Evolutionary conservation across 352 stramenopile genomes (phyloP).

Genomic region (Globisporangium parvum): DNA sequence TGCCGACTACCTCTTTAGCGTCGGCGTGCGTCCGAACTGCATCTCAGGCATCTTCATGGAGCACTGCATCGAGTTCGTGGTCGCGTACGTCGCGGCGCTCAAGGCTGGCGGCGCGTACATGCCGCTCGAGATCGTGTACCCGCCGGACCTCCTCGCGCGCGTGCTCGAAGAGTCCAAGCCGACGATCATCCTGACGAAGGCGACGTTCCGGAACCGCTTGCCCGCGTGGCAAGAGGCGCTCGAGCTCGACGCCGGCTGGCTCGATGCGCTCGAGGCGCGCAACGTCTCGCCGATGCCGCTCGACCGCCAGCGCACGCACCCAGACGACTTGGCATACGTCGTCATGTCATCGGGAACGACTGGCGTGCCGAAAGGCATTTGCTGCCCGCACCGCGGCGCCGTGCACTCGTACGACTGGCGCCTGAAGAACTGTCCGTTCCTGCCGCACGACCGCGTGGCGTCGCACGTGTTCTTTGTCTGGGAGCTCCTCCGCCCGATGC

Average conservation of each 20-base stretch:
- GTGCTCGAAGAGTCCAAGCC: conserved; percentile 88
- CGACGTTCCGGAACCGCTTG: conserved; percentile 51
- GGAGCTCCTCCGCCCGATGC: conserved; percentile 89
- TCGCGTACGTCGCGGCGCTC: conserved; percentile 87
- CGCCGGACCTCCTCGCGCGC: conserved; percentile 81
- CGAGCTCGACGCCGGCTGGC: conserved; percentile 60
- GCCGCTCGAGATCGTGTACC: conserved; percentile 87
- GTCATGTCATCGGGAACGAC: conserved; percentile 93
- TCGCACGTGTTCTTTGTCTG: conserved; percentile 95
- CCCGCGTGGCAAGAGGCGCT: conserved; percentile 63
- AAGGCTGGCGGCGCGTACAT: conserved; percentile 91
- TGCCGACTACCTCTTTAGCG: conserved; percentile 55
- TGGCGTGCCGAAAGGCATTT: conserved; percentile 91
- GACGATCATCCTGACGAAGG: conserved; percentile 85
- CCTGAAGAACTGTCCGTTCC: conserved; percentile 62
- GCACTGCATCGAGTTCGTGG: conserved; percentile 88
- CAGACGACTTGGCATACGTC: conserved; percentile 89
- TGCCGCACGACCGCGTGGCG: conserved; percentile 76
- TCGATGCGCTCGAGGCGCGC: conserved; percentile 19
- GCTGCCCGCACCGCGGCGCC: conserved; percentile 88
- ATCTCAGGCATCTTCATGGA: conserved; percentile 89
- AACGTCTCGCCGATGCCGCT: conserved; percentile 40
- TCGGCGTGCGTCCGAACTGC: conserved; percentile 56
- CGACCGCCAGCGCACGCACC: conserved; percentile 55
- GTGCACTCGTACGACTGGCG: conserved; percentile 92